These are phyloP conservation scores for Coniochaeta sp. DNA, from an alignment of 2,329 filamentous ascomycete species.

Conservation along the genomic window DNA sequence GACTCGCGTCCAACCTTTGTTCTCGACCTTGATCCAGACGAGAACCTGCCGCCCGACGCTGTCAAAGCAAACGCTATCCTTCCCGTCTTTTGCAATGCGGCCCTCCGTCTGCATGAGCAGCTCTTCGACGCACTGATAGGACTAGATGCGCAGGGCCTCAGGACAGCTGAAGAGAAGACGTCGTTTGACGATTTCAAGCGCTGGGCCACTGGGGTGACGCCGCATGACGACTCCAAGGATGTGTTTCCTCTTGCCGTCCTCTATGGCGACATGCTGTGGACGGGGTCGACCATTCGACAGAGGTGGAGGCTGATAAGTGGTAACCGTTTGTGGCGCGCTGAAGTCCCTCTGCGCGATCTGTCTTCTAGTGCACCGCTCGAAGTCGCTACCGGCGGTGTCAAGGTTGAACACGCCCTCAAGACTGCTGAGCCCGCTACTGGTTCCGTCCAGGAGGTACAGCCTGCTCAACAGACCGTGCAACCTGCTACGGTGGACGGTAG, in stretches of 20 bases:
- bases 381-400: conserved; percentile 12
- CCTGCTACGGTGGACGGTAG: not conserved
- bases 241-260: conserved; percentile 33
- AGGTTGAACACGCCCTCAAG: conserved; percentile 6
- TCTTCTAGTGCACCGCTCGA: conserved; percentile 14
- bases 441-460: not conserved
- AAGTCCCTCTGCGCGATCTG: conserved; percentile 16
- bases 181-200: conserved; percentile 27
- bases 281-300: conserved; percentile 27
- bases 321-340: conserved; percentile 24
- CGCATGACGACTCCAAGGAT: conserved; percentile 34
- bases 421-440: not conserved
- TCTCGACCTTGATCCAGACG: conserved; percentile 28
- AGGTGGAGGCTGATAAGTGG: conserved; percentile 33
- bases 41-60: conserved; percentile 9
- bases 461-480: not conserved
- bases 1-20: conserved; percentile 30
- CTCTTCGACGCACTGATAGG: conserved; percentile 22
- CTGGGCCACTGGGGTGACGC: conserved; percentile 33
- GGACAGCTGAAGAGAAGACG: not conserved
- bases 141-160: not conserved
- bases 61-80: conserved; percentile 13
- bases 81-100: conserved; percentile 28
- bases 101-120: conserved; percentile 24
- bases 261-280: conserved; percentile 27